Evolutionary conservation across 73 alveolate genomes (phyloP).

Genomic region (Uronychia setigera): DNA sequence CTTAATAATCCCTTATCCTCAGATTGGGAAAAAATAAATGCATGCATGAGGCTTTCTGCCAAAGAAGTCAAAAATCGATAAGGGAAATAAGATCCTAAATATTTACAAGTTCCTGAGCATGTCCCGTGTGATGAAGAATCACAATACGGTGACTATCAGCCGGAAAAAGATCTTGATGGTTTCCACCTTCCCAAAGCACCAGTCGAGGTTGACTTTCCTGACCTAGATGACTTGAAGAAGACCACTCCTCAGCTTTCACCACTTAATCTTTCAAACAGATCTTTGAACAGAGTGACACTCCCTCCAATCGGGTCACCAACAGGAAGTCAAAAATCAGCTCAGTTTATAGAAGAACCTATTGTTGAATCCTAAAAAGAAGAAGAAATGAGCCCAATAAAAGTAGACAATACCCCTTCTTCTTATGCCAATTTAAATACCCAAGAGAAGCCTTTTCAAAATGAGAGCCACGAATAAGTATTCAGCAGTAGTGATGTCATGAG

Average conservation of each 20-base stretch:
- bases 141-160: background rate
- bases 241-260: too few species aligned
- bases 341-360: too few species aligned
- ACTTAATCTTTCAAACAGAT: background rate
- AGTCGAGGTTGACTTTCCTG: too few species aligned
- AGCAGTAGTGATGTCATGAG: background rate
- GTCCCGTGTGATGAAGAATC: background rate
- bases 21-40: background rate
- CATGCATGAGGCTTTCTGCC: background rate
- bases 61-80: background rate
- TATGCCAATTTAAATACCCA: background rate
- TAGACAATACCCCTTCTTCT: too few species aligned
- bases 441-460: background rate
- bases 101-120: background rate
- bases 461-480: background rate
- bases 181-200: background rate
- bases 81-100: background rate
- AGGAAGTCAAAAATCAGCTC: background rate
- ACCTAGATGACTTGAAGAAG: too few species aligned
- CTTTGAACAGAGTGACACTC: background rate
- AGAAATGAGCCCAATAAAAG: background rate
- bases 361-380: too few species aligned
- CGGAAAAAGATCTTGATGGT: background rate
- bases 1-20: background rate
- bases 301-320: background rate